Evolutionary conservation across 352 stramenopile species (phyloP).

Genomic region (Blastocystis sp.): DNA sequence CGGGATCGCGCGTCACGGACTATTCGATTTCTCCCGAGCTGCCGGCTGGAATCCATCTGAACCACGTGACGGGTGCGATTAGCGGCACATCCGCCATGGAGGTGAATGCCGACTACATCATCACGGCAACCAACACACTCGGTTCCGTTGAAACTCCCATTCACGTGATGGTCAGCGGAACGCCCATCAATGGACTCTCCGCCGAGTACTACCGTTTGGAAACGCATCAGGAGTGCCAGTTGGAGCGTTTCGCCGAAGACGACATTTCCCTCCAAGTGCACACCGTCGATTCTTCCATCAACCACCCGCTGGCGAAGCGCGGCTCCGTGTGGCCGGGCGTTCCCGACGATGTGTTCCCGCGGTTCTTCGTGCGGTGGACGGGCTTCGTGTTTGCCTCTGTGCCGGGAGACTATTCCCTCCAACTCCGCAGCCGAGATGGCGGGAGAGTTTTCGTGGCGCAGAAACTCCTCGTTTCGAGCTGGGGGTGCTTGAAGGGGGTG

Average conservation of each 20-base stretch:
- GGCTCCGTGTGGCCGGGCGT: background rate
- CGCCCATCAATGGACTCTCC: background rate
- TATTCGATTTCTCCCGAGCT: background rate
- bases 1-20: background rate
- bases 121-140: background rate
- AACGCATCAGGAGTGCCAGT: background rate
- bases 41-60: background rate
- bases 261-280: conserved; percentile 1
- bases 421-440: conserved; percentile 4
- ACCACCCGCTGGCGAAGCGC: background rate
- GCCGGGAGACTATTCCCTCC: conserved; percentile 10
- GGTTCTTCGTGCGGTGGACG: background rate
- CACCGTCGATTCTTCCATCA: conserved; percentile 1
- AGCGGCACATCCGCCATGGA: background rate
- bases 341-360: conserved; percentile 9
- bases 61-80: background rate
- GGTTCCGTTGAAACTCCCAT: background rate
- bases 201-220: conserved; percentile 9
- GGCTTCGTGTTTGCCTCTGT: background rate
- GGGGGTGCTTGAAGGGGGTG: background rate
- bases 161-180: background rate
- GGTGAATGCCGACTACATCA: background rate
- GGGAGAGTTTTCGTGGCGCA: background rate
- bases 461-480: background rate
- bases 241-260: background rate